These are phyloP conservation scores for Acacia crassicarpa DNA, from an alignment of 306 rosid species.

Conservation along the genomic window DNA sequence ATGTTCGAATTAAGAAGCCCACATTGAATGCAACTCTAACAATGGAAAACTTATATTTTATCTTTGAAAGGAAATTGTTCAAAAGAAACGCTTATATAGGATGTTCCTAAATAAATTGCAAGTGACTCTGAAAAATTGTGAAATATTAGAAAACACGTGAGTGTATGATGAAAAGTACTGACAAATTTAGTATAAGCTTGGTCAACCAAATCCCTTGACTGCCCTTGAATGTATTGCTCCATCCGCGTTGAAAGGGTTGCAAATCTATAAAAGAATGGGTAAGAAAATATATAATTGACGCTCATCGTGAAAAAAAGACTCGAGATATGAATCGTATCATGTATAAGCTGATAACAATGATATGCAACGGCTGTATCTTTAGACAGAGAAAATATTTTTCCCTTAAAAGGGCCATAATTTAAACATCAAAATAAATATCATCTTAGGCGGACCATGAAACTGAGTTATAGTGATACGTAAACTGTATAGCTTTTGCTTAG, in stretches of 20 bases:
- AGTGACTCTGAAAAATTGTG: background rate
- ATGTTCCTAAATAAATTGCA: background rate
- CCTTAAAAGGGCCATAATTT: background rate
- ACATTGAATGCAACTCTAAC: background rate
- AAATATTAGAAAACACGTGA: constrained; percentile 20
- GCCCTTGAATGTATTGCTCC: constrained; percentile 96
- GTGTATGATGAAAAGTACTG: constrained; percentile 38
- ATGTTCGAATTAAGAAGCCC: background rate
- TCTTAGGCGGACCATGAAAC: no score
- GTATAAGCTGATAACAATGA: background rate
- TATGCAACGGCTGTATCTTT: background rate
- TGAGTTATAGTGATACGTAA: no score
- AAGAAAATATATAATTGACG: constrained; percentile 23
- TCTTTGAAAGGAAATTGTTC: background rate
- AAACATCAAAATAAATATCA: background rate
- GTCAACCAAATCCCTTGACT: constrained; percentile 98
- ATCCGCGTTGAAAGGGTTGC: constrained; percentile 95
- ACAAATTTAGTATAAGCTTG: constrained; percentile 97
- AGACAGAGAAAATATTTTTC: background rate
- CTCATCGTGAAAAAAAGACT: background rate
- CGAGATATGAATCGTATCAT: constrained; percentile 1
- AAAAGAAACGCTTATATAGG: background rate
- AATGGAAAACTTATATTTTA: constrained; percentile 9
- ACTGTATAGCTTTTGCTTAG: no score
- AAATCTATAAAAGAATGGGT: constrained; percentile 56